Evolutionary conservation across 169 alveolate species (phyloP).

Genomic region (Plasmodium gonderi): DNA sequence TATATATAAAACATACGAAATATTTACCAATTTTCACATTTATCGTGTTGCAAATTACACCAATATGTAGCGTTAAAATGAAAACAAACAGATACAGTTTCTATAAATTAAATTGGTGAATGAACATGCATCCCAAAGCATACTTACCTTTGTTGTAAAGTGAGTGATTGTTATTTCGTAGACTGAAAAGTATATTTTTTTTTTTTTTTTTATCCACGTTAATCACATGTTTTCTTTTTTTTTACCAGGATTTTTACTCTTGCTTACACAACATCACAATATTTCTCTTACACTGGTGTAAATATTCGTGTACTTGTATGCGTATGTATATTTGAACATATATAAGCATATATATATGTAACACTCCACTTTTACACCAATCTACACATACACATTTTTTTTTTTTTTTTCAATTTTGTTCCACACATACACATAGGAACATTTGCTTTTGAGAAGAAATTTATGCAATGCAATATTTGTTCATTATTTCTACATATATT

Average conservation of each 20-base stretch:
- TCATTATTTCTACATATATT: background rate
- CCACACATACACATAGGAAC: background rate
- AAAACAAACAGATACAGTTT: background rate
- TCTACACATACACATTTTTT: background rate
- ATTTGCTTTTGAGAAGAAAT: background rate
- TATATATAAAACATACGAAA: background rate
- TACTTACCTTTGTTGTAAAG: background rate
- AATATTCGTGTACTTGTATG: background rate
- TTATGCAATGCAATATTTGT: background rate
- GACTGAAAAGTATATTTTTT: background rate
- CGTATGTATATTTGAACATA: background rate
- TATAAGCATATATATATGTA: background rate
- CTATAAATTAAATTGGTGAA: background rate
- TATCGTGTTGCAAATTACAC: background rate
- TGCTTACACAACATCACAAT: background rate
- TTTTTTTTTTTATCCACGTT: background rate
- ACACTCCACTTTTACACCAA: background rate
- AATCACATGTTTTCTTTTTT: background rate
- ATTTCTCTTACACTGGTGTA: background rate
- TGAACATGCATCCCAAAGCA: background rate
- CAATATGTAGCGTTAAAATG: background rate
- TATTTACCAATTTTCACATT: background rate
- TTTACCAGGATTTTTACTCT: background rate
- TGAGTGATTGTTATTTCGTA: background rate
- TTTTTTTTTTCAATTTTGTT: background rate